Conservation (phyloP, 2,329 filamentous ascomycete genomes). For the Pseudocercospora pini-densiflorae region DNA sequence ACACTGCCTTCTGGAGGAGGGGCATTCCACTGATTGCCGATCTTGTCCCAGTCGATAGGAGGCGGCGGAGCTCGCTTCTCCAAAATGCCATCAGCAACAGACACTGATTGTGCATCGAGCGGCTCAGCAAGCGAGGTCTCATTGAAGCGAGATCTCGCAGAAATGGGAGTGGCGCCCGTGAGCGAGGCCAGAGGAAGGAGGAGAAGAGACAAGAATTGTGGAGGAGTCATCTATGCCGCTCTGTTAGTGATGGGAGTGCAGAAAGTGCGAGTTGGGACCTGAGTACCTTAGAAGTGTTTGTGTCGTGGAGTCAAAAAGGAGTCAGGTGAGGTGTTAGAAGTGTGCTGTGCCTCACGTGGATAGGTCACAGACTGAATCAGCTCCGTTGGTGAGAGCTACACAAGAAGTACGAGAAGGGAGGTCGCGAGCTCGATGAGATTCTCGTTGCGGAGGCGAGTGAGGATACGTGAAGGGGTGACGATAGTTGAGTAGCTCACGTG, state of each 20-base stretch:
- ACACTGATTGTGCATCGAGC: neutral
- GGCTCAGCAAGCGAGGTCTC: neutral
- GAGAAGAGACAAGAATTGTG: neutral
- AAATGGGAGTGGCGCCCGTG: neutral
- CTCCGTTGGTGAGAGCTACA: too few relatives aligned
- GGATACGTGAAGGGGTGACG: too few relatives aligned
- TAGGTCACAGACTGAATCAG: too few relatives aligned
- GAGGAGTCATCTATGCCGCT: neutral
- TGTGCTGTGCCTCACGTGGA: too few relatives aligned
- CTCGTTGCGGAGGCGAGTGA: too few relatives aligned
- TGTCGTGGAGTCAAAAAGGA: neutral
- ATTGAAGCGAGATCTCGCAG: neutral
- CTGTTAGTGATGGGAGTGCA: neutral
- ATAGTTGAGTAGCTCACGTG: too few relatives aligned
- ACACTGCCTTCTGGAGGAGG: too few relatives aligned
- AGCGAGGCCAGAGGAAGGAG: neutral
- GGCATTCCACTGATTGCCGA: too few relatives aligned
- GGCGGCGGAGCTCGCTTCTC: neutral
- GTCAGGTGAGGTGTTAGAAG: neutral
- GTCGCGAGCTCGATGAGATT: too few relatives aligned
- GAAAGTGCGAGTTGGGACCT: neutral
- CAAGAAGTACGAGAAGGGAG: too few relatives aligned
- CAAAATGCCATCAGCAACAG: neutral
- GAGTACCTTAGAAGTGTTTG: neutral
- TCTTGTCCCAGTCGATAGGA: too few relatives aligned